Conservation (phyloP, 805 yeast species). For the Candida peoriensis region DNA sequence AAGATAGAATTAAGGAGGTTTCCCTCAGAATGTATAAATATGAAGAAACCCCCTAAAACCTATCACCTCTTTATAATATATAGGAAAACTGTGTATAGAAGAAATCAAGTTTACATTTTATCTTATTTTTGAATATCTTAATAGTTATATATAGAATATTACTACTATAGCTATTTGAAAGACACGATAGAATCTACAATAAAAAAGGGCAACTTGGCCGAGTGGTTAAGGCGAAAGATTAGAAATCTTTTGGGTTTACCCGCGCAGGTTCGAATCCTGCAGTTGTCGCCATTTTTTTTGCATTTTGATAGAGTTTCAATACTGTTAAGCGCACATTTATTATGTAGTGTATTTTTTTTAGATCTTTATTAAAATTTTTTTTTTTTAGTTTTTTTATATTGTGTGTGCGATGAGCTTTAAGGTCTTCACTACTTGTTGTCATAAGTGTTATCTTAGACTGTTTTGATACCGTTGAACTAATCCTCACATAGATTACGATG, state of each 20-base stretch:
- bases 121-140: too few relatives aligned
- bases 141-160: too few relatives aligned
- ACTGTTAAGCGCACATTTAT: constrained; percentile 6
- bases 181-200: too few relatives aligned
- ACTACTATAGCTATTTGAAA: too few relatives aligned
- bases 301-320: constrained; percentile 2
- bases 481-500: constrained; percentile 32
- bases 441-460: background rate
- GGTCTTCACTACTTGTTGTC: background rate
- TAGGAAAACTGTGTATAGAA: too few relatives aligned
- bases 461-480: background rate
- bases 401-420: constrained; percentile 11
- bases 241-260: constrained; percentile 56
- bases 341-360: too few relatives aligned
- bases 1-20: too few relatives aligned
- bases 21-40: too few relatives aligned
- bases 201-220: constrained; percentile 45
- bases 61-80: too few relatives aligned
- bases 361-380: constrained; percentile 5
- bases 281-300: constrained; percentile 50
- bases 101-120: too few relatives aligned
- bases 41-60: too few relatives aligned
- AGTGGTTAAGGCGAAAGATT: constrained; percentile 65
- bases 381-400: constrained; percentile 6
- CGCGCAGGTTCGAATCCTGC: constrained; percentile 72